Percentiles rank a stretch among this genome's conserved stretches.
phyloP scores from a whole-genome alignment of 2,329 filamentous ascomycete genomes.

The Fusarium secorum region DNA sequence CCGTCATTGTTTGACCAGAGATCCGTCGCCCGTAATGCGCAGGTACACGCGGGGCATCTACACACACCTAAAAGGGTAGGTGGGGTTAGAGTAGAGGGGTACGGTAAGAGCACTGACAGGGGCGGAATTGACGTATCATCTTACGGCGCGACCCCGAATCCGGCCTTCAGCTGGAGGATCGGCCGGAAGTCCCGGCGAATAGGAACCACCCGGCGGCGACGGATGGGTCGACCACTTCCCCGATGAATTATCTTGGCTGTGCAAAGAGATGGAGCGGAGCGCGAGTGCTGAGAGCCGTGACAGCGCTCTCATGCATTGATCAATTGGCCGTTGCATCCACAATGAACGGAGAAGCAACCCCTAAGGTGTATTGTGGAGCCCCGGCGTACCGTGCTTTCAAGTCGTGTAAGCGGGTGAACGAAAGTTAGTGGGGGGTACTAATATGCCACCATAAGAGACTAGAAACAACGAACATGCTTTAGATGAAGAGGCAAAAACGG shows the following conservation, averaged over 20 bases:
- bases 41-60: not conserved
- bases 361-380: not conserved
- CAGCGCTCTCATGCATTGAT: not conserved
- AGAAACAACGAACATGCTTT: not conserved
- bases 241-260: not conserved
- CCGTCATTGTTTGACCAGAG: not conserved
- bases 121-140: not conserved
- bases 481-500: not conserved
- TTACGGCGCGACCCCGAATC: not conserved
- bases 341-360: too few species aligned
- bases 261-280: not conserved
- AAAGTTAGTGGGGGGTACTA: not conserved
- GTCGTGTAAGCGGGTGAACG: not conserved
- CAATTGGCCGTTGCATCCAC: not conserved
- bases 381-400: not conserved
- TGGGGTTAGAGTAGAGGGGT: not conserved
- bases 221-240: not conserved
- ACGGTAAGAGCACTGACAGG: not conserved
- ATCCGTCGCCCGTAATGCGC: not conserved
- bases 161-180: not conserved
- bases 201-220: not conserved
- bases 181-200: not conserved
- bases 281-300: not conserved
- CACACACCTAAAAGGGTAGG: not conserved
- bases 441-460: not conserved